Evolutionary conservation across 805 yeast genomes (phyloP).

Genomic region (Nakazawaea wickerhamii): DNA sequence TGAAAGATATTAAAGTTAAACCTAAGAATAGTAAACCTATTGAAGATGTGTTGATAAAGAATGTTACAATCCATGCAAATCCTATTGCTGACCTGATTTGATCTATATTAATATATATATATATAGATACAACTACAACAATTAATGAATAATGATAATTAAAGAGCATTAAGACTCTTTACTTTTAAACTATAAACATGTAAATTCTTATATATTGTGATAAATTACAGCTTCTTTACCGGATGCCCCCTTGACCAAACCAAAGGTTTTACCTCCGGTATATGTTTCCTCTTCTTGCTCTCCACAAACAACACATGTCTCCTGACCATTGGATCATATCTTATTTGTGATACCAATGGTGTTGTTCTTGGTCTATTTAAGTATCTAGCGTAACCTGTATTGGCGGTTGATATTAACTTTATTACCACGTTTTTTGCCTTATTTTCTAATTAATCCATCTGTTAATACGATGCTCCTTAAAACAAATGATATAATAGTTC

Average conservation of each 20-base stretch:
- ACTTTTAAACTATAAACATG: conserved; percentile 14
- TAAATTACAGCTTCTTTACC: conserved; percentile 27
- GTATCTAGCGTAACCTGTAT: conserved; percentile 83
- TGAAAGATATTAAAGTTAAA: conserved; percentile 24
- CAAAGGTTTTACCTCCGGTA: conserved; percentile 46
- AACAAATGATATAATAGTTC: too few relatives aligned
- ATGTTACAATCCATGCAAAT: conserved; percentile 36
- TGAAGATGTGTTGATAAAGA: conserved; percentile 23
- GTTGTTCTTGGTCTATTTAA: conserved; percentile 78
- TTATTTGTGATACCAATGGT: conserved; percentile 70
- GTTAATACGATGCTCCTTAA: too few relatives aligned
- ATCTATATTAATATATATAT: too few relatives aligned
- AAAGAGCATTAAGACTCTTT: conserved; percentile 2
- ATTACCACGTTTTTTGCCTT: conserved; percentile 79
- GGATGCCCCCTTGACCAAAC: conserved; percentile 42
- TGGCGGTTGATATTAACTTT: conserved; percentile 82
- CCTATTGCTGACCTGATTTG: conserved; percentile 36
- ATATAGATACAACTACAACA: background rate
- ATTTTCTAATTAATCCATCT: conserved; percentile 24
- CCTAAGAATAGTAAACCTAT: conserved; percentile 31
- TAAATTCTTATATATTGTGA: background rate
- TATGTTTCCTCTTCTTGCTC: conserved; percentile 74
- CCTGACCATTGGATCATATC: conserved; percentile 83
- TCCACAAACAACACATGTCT: conserved; percentile 91
- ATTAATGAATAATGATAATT: conserved; percentile 5